phyloP scores from a whole-genome alignment of 2,329 filamentous ascomycete species.

The Dichotomopilus funicola region DNA sequence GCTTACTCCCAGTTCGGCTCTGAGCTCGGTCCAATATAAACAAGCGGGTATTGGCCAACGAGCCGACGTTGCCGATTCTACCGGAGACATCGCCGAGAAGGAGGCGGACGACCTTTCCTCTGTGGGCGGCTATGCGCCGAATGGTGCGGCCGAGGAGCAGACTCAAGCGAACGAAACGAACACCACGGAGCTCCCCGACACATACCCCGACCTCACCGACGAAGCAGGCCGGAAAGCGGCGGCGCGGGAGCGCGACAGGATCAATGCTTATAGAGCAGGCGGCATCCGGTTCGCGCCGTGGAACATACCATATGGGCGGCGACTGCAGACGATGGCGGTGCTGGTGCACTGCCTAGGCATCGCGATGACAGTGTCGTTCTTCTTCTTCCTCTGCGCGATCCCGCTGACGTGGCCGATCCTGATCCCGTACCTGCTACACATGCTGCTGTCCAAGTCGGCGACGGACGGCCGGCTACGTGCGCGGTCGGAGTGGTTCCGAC shows the following conservation, averaged over 20 bases:
- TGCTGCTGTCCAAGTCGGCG: conserved; percentile 71
- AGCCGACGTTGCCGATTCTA: conserved; percentile 11
- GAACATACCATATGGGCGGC: conserved; percentile 62
- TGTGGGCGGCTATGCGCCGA: neutral
- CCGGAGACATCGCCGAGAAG: conserved; percentile 16
- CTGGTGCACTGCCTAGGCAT: conserved; percentile 68
- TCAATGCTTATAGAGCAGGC: conserved; percentile 25
- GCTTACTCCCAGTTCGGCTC: neutral
- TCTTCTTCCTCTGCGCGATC: conserved; percentile 87
- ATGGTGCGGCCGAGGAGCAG: neutral
- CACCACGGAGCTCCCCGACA: neutral
- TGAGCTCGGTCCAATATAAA: neutral
- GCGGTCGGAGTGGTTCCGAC: conserved; percentile 69
- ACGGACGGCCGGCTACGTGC: conserved; percentile 68
- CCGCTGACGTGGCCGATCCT: conserved; percentile 83
- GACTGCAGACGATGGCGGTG: conserved; percentile 72
- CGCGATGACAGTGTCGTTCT: conserved; percentile 63
- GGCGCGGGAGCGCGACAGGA: conserved; percentile 15
- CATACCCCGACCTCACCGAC: conserved; percentile 19
- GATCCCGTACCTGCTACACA: conserved; percentile 73
- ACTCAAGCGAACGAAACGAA: neutral
- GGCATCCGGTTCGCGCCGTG: conserved; percentile 80
- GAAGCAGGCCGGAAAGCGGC: conserved; percentile 12
- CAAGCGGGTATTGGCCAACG: neutral
- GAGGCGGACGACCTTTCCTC: conserved; percentile 11